Conservation (phyloP, 1,284 basidiomycete genomes). For the Psilocybe mexicana region DNA sequence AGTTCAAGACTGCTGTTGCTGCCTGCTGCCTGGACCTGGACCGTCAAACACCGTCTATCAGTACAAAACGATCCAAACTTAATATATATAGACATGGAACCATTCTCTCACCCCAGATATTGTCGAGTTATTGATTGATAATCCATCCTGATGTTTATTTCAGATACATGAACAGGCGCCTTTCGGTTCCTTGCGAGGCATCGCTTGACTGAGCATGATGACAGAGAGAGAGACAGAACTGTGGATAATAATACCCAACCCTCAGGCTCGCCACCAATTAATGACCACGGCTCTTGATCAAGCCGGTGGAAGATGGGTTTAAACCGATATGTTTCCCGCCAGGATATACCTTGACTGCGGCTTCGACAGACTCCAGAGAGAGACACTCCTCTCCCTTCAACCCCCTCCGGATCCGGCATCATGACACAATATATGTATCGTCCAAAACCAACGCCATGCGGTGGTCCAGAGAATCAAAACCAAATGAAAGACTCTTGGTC, state of each 20-base stretch:
- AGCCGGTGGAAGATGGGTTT: conserved; percentile 11
- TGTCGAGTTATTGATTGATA: background rate
- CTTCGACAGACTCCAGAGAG: no score
- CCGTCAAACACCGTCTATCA: no score
- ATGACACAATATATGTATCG: background rate
- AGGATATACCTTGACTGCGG: background rate
- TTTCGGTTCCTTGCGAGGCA: conserved; percentile 9
- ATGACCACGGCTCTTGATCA: background rate
- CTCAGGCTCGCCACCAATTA: background rate
- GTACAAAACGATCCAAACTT: background rate
- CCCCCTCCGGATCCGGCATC: no score
- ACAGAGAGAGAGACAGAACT: background rate
- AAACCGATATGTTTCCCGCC: conserved; percentile 7
- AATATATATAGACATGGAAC: background rate
- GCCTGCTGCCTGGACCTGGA: no score
- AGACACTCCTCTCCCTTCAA: no score
- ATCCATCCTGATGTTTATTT: conserved; percentile 1
- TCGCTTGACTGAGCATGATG: conserved; percentile 4
- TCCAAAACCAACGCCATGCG: conserved; percentile 11
- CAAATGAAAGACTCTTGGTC: background rate
- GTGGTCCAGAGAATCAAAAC: conserved; percentile 1
- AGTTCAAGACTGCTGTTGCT: no score
- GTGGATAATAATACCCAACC: background rate
- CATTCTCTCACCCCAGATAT: background rate
- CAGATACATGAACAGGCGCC: background rate